Evolutionary conservation across 352 stramenopile genomes (phyloP).

Genomic region (Saprolegnia parasitica): DNA sequence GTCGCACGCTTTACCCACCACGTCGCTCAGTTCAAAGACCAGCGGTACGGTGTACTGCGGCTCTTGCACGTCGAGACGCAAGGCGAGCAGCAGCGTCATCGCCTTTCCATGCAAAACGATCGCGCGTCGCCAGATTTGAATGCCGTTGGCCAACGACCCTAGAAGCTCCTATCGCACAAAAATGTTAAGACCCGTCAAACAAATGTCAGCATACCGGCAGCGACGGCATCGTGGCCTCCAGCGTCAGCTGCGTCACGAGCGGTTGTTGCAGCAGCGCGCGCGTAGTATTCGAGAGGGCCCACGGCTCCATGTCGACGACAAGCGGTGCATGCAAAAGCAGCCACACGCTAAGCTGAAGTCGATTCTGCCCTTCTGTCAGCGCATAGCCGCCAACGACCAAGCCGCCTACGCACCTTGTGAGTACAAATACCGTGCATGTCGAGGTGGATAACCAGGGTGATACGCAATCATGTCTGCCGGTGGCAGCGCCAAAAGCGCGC

Average conservation of each 20-base stretch:
- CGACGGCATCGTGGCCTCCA: not conserved
- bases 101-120: not conserved
- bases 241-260: not conserved
- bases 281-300: not conserved
- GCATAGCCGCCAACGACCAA: slow-evolving; percentile 5
- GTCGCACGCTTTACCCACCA: not conserved
- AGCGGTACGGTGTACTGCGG: not conserved
- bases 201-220: not conserved
- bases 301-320: not conserved
- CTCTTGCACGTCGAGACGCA: slow-evolving; percentile 1
- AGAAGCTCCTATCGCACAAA: not conserved
- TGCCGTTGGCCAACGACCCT: not conserved
- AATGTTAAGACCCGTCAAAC: not conserved
- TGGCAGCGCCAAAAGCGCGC: not conserved
- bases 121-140: slow-evolving; percentile 2
- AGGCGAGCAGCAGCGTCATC: not conserved
- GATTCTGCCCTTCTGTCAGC: not conserved
- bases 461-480: not conserved
- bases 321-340: slow-evolving; percentile 1
- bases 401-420: not conserved
- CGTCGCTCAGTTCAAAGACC: not conserved
- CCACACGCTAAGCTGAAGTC: not conserved
- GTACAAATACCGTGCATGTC: not conserved
- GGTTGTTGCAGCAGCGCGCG: not conserved
- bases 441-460: not conserved